Evolutionary conservation across 176 grass and related monocot species (phyloP).

Genomic region (Zea mays): DNA sequence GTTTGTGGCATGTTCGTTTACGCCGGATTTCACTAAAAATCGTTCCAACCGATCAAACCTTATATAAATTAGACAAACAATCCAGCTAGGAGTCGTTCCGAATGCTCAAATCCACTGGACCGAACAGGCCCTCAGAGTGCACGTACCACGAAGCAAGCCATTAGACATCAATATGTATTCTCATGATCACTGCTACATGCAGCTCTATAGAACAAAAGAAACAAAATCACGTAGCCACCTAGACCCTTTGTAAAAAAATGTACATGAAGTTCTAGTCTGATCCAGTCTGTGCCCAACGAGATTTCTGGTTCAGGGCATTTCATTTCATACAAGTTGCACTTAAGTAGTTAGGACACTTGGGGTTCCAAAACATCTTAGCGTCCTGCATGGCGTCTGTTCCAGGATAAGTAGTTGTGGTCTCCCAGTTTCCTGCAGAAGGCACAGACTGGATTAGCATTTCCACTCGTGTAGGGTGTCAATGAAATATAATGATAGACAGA

Average conservation of each 20-base stretch:
- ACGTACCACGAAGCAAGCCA: not conserved
- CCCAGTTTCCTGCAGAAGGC: conserved; percentile 71
- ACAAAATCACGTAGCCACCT: not conserved
- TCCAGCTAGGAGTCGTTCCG: too few relatives aligned
- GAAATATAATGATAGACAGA: not conserved
- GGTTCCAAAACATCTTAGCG: conserved; percentile 28
- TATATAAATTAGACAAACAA: too few relatives aligned
- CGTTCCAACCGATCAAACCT: too few relatives aligned
- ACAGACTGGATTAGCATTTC: conserved; percentile 16
- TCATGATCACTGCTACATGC: conserved; percentile 8
- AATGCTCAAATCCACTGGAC: too few relatives aligned
- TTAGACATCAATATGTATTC: not conserved
- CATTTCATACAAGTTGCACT: conserved; percentile 41
- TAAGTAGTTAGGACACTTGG: conserved; percentile 14
- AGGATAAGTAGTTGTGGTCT: conserved; percentile 80
- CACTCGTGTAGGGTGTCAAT: not conserved
- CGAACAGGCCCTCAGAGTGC: not conserved
- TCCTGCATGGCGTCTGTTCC: conserved; percentile 52
- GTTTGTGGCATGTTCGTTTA: too few relatives aligned
- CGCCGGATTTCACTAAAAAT: too few relatives aligned
- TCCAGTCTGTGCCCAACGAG: not conserved
- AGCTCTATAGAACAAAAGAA: conserved; percentile 14
- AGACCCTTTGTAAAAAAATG: conserved; percentile 25
- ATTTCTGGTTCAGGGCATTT: conserved; percentile 12
- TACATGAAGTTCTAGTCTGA: conserved; percentile 37